Evolutionary conservation across 257 asterid genomes (phyloP), one percentile per base, ranked within the genome.

Genomic region (Solanum dulcamara): DNA sequence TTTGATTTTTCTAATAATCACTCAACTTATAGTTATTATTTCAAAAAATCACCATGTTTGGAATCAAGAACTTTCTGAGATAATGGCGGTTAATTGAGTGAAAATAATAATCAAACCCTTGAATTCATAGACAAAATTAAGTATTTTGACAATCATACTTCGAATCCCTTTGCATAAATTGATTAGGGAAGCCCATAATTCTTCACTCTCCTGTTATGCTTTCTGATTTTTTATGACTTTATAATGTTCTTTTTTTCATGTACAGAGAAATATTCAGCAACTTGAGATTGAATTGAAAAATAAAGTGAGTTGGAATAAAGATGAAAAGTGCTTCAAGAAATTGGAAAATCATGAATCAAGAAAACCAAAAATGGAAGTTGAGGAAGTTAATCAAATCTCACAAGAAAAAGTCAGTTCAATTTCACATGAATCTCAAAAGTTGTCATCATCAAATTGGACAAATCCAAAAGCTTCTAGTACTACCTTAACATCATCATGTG

Each of bases 281-380:
- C 85, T 75, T 59, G 84, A 64, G 50, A 80, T 81, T 72, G 83
- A 84, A 67, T 22, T 71, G 22, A 75, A 83, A 86, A 85, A 14
- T 1, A 80, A 70, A 10, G 28, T 33, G 20, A 28, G 7, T 62
- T 44, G 62, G 33, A 40, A 48, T 30, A 87, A 80, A 44, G 87
- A 64, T 38, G 10, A 42, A 37, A 75, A 40, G 28, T 64, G 66
- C 18, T 62, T 59, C 84, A 75, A 88, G 83, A 70, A 37, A 48
- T 42, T 79, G 17, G 84, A 68, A 28, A 75, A 72, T 72, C 46
- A 18, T 20, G 80, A 67, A 71, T 28, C 81, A 4, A 22, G 6
- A 24, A 64, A 38, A 64, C 62, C 57, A n/a, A 44, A 53, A 81
- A 67, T 81, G 57, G 83, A 18, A 57, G 83, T 72, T 17, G 72